Evolutionary conservation across 2,329 filamentous ascomycete species (phyloP).

Genomic region (Septoria linicola): DNA sequence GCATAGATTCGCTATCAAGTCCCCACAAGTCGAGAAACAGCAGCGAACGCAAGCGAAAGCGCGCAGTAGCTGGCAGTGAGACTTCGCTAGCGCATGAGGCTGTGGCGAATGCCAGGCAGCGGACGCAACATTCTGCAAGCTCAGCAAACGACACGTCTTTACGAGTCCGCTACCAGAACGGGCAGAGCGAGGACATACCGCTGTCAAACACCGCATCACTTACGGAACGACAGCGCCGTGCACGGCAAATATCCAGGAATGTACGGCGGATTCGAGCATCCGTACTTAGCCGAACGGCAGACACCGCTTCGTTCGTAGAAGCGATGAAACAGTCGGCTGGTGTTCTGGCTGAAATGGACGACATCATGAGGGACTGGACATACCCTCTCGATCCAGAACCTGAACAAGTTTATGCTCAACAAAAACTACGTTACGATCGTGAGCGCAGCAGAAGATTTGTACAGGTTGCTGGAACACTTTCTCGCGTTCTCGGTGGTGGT

Average conservation of each 20-base stretch:
- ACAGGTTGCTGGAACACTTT: constrained; percentile 60
- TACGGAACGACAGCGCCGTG: constrained; percentile 53
- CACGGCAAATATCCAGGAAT: constrained; percentile 57
- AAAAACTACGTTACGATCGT: constrained; percentile 56
- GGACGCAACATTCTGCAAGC: constrained; percentile 44
- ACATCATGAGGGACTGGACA: constrained; percentile 53
- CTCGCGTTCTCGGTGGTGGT: constrained; percentile 56
- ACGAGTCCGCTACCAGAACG: constrained; percentile 59
- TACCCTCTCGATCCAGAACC: constrained; percentile 59
- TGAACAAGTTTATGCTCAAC: constrained; percentile 55
- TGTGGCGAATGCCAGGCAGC: constrained; percentile 47
- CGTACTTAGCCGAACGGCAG: constrained; percentile 52
- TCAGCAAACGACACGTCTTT: constrained; percentile 48
- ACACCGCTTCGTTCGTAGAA: constrained; percentile 32
- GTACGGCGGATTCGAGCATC: constrained; percentile 55
- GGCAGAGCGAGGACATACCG: constrained; percentile 59
- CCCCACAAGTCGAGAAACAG: constrained; percentile 19
- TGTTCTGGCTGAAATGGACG: constrained; percentile 57
- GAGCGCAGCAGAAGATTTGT: constrained; percentile 60
- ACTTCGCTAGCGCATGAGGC: constrained; percentile 39
- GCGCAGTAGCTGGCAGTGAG: constrained; percentile 48
- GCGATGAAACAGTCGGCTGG: constrained; percentile 41
- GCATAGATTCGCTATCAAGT: neutral
- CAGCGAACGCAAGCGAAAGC: constrained; percentile 57
- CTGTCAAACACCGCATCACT: constrained; percentile 43